phyloP scores from a whole-genome alignment of 2,329 filamentous ascomycete species.

The Exophiala alcalophila region DNA sequence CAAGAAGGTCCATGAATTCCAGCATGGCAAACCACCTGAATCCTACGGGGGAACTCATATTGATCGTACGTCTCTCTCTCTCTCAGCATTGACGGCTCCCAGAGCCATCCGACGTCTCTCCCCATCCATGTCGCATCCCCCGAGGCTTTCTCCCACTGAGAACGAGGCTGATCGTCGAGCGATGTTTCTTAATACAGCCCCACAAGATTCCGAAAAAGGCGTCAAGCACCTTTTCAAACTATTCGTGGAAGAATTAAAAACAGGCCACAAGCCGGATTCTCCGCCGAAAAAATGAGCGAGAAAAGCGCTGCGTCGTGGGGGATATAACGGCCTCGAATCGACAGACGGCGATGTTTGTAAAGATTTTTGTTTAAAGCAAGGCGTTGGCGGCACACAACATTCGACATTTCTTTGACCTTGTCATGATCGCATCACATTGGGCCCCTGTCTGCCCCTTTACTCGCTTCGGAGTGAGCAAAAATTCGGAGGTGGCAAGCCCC shows the following conservation, averaged over 20 bases:
- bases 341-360: not conserved
- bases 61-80: constrained; percentile 32
- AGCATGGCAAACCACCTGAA: constrained; percentile 43
- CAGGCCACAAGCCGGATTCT: constrained; percentile 39
- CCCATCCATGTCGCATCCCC: no score
- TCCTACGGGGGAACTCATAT: constrained; percentile 44
- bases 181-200: constrained; percentile 8
- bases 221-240: constrained; percentile 37
- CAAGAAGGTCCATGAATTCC: constrained; percentile 41
- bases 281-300: constrained; percentile 22
- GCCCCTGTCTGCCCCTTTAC: no score
- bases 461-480: no score
- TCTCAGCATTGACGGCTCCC: not conserved
- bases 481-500: no score
- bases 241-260: constrained; percentile 45
- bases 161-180: constrained; percentile 1
- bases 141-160: no score
- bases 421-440: no score
- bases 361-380: constrained; percentile 1
- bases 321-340: no score
- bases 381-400: constrained; percentile 3
- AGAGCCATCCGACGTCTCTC: no score
- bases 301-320: no score
- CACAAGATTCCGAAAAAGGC: constrained; percentile 27
- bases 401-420: no score